Evolutionary conservation across 768 basidiomycete genomes (phyloP).

Genomic region (Xanthoconium stramineum): DNA sequence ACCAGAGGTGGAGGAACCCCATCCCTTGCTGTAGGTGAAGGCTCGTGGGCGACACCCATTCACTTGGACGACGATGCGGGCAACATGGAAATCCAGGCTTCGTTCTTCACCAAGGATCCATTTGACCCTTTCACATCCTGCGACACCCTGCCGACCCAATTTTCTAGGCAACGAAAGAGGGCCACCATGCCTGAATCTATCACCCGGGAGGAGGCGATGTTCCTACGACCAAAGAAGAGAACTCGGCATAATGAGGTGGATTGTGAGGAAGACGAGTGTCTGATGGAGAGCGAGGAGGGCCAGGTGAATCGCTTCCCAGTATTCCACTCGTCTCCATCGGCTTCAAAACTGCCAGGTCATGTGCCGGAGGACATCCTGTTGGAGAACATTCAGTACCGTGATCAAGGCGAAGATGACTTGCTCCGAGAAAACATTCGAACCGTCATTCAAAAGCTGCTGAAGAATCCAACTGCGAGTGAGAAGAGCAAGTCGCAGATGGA

Average conservation of each 20-base stretch:
- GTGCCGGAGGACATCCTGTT: background rate
- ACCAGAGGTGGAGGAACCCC: no score
- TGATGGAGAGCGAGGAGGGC: background rate
- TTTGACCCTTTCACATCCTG: no score
- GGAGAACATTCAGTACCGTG: background rate
- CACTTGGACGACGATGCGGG: no score
- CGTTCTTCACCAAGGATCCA: no score
- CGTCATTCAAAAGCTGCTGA: background rate
- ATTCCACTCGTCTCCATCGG: background rate
- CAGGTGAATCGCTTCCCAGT: background rate
- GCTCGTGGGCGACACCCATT: no score
- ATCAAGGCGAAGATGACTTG: background rate
- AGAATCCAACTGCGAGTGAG: background rate
- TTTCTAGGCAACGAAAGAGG: background rate
- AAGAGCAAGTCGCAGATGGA: slow-evolving; percentile 3
- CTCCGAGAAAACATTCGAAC: background rate
- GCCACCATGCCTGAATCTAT: background rate
- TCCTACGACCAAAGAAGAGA: background rate
- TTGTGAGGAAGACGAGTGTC: background rate
- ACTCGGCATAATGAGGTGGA: background rate
- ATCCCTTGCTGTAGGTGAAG: no score
- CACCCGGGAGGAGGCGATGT: background rate
- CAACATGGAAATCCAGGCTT: no score
- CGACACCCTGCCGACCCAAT: background rate
- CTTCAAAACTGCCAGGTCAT: background rate